A percentile compares a stretch with the other conserved stretches of the same genome.
These are phyloP conservation scores for Dentipellis sp. DNA, from an alignment of 768 basidiomycete genomes.

Conservation along the genomic window DNA sequence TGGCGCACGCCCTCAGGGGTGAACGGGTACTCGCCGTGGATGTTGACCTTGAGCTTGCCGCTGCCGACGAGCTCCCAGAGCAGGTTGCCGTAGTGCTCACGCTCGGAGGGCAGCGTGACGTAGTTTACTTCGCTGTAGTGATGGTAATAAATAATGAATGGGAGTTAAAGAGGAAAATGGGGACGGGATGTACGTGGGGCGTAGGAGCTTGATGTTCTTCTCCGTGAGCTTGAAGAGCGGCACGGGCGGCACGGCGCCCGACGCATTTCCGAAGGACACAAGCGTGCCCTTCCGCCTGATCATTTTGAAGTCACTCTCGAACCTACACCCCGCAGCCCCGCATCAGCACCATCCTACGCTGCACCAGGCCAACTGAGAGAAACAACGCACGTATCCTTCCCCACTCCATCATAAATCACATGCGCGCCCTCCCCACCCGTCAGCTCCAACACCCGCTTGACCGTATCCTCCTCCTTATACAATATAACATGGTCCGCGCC, in stretches of 20 bases:
- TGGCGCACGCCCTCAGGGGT: slow-evolving; percentile 65
- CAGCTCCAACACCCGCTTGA: slow-evolving; percentile 61
- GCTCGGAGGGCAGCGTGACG: slow-evolving; percentile 64
- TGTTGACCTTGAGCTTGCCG: slow-evolving; percentile 53
- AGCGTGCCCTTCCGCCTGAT: slow-evolving; percentile 83
- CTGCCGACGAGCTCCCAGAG: slow-evolving; percentile 52
- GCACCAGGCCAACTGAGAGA: slow-evolving; percentile 3
- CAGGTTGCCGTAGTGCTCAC: slow-evolving; percentile 49
- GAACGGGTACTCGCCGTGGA: slow-evolving; percentile 78
- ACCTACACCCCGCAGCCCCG: slow-evolving; percentile 33
- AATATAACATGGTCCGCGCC: slow-evolving; percentile 87
- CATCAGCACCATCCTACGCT: background rate
- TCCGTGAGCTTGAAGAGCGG: slow-evolving; percentile 59
- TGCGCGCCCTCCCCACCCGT: slow-evolving; percentile 78
- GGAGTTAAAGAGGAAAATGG: background rate
- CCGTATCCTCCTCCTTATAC: slow-evolving; percentile 68
- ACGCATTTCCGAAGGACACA: slow-evolving; percentile 88
- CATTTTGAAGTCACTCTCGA: slow-evolving; percentile 75
- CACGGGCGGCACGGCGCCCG: slow-evolving; percentile 74
- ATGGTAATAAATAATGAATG: background rate
- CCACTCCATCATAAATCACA: slow-evolving; percentile 92
- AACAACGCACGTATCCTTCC: slow-evolving; percentile 76
- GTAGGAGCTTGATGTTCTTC: slow-evolving; percentile 74
- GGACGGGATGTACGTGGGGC: slow-evolving; percentile 53
- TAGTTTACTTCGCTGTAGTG: slow-evolving; percentile 59